Conservation (phyloP, 2,329 filamentous ascomycete species). For the Helicocarpus griseus region DNA sequence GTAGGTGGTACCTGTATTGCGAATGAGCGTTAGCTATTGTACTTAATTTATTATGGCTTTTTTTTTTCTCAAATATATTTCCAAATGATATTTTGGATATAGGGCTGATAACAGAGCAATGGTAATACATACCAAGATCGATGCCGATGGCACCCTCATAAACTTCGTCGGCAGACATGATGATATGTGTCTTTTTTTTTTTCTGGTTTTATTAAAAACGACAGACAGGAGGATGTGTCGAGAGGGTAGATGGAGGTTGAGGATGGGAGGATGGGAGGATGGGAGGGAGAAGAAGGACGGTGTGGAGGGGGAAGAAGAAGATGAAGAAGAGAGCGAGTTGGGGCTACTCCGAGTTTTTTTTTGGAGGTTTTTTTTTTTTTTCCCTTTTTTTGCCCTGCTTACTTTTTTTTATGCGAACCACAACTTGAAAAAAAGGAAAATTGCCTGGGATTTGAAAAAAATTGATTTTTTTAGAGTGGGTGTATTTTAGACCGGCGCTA, state of each 20-base stretch:
- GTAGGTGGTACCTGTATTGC: slow-evolving; percentile 81
- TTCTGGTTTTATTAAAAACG: background rate
- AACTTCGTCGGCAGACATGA: slow-evolving; percentile 83
- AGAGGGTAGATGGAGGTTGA: background rate
- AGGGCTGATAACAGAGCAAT: background rate
- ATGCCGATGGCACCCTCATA: slow-evolving; percentile 99
- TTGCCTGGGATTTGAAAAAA: background rate
- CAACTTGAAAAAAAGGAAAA: background rate
- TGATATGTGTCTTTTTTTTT: slow-evolving; percentile 26
- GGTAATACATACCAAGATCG: slow-evolving; percentile 72
- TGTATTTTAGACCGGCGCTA: background rate
- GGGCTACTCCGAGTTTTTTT: background rate
- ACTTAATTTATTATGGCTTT: slow-evolving; percentile 10
- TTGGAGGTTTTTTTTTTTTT: background rate
- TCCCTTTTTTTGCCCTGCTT: slow-evolving; percentile 5
- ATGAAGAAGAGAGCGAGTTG: slow-evolving; percentile 3
- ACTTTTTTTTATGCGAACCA: slow-evolving; percentile 6
- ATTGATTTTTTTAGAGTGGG: background rate
- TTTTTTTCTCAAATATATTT: slow-evolving; percentile 11
- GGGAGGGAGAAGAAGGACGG: slow-evolving; percentile 2
- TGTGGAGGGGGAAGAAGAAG: slow-evolving; percentile 2
- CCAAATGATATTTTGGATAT: slow-evolving; percentile 5
- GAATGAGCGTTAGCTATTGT: slow-evolving; percentile 11
- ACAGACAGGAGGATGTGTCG: background rate
- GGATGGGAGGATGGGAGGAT: background rate